Evolutionary conservation across 352 stramenopile species (phyloP).

Genomic region (Phytophthora aleatoria): DNA sequence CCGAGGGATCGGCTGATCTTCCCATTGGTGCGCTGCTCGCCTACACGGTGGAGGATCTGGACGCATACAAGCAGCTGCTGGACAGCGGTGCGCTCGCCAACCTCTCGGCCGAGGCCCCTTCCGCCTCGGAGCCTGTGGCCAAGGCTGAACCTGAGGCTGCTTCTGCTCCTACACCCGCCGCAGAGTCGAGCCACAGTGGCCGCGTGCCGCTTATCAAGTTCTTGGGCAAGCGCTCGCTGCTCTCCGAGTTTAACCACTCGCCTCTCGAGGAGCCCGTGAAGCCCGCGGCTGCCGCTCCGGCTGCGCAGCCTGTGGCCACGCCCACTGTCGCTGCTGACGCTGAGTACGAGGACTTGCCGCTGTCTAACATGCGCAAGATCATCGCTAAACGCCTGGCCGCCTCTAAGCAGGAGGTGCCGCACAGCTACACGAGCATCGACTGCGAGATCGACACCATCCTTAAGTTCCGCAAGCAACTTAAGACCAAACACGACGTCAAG

Average conservation of each 20-base stretch:
- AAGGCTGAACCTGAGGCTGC: constrained; percentile 6
- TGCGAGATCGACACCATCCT: constrained; percentile 94
- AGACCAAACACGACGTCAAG: constrained; percentile 93
- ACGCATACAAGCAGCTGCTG: constrained; percentile 68
- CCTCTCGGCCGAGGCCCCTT: constrained; percentile 34
- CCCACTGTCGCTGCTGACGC: constrained; percentile 26
- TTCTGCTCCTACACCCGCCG: constrained; percentile 1
- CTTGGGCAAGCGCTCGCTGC: constrained; percentile 79
- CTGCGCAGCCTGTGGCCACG: constrained; percentile 18
- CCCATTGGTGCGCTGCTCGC: constrained; percentile 92
- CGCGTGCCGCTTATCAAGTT: constrained; percentile 85
- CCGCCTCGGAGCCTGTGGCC: constrained; percentile 14
- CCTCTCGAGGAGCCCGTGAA: constrained; percentile 32
- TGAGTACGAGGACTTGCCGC: constrained; percentile 83
- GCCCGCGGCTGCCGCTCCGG: constrained; percentile 11
- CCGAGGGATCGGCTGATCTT: constrained; percentile 89
- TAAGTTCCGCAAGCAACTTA: constrained; percentile 93
- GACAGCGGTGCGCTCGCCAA: constrained; percentile 60
- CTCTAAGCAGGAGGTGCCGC: constrained; percentile 96
- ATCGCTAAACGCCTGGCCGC: constrained; percentile 97
- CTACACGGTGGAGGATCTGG: constrained; percentile 94
- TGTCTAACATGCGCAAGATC: constrained; percentile 98
- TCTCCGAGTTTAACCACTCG: constrained; percentile 47
- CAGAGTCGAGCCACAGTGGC: constrained; percentile 23
- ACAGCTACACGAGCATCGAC: constrained; percentile 97